Evolutionary conservation across 345 rosid genomes (phyloP), one percentile per base, ranked within the genome.

Genomic region (Psidium friedrichsthalianum): DNA sequence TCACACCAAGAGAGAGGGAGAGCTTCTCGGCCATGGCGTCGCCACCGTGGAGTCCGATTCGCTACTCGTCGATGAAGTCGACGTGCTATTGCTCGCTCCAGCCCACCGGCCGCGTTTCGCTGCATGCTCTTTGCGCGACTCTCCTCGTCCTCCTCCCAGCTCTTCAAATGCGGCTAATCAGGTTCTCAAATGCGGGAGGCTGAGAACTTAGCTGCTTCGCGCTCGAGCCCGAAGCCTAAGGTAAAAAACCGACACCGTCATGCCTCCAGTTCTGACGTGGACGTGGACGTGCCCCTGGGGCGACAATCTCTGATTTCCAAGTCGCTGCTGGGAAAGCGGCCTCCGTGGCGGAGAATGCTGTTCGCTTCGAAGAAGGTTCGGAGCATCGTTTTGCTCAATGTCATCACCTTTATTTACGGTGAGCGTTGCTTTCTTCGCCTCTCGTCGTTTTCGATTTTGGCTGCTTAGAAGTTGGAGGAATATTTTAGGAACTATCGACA

Each of bases 331-430:
- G 90, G 87, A 83, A 92, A 86, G 87, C 82, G 87, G 84, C 88
- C 89, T 3, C 82, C 78, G 51, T 85, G 90, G 92, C 84, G 88
- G 82, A 91, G 90, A 86, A 86, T 91, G 32, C 82, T 88, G 85
- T 90, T 88, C 84, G 86, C 88, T 3, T 93, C 94, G 2, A 89
- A 58, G 82, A 93, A 89, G 89, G 88, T 91, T 47, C 87, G 91
- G 89, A 92, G 95, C 86, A 85, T 93, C 83, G 27, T 92, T 83
- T 82, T 93, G 86, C 95, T 93, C 84, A 94, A 93, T 83, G 88
- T 86, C 83, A 83, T 92, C 82, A 89, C 98, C 47, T 53, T 91
- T 74, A 88, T 93, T 80, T 92, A 88, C 86, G 95, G 95, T 90
- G 89, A 49, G 90, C 84, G 52, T 81, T 5, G 56, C 47, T 69